phyloP scores from a whole-genome alignment of 345 rosid species.

The Rhizophora mangle region DNA sequence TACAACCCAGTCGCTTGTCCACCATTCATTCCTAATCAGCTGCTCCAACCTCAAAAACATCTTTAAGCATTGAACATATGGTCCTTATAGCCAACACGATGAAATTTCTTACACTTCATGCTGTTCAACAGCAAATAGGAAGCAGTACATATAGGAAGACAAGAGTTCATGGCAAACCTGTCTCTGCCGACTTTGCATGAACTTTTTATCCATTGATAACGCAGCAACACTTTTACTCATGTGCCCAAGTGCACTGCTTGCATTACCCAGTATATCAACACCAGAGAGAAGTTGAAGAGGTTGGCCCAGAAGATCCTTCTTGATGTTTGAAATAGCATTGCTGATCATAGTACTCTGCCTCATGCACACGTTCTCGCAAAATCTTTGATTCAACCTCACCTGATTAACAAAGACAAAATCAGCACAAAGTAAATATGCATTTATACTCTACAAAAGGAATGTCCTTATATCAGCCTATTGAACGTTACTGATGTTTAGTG shows the following conservation, averaged over 20 bases:
- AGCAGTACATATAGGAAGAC: neutral
- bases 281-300: conserved; percentile 96
- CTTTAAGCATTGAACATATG: neutral
- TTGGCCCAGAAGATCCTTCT: conserved; percentile 93
- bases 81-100: neutral
- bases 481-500: conserved; percentile 1
- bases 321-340: conserved; percentile 68
- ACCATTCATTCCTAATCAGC: neutral
- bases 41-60: neutral
- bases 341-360: conserved; percentile 88
- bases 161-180: conserved; percentile 51
- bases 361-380: conserved; percentile 81
- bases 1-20: too few relatives aligned
- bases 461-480: neutral
- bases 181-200: conserved; percentile 92
- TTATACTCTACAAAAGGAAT: conserved; percentile 10
- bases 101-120: neutral
- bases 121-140: neutral
- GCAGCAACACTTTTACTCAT: conserved; percentile 99
- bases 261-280: conserved; percentile 95
- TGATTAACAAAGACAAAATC: conserved; percentile 32
- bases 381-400: conserved; percentile 84
- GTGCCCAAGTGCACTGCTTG: conserved; percentile 98
- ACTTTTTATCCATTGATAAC: conserved; percentile 93
- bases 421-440: conserved; percentile 8